Conservation (phyloP, 176 grass and related monocot genomes). For the Oryza punctata region DNA sequence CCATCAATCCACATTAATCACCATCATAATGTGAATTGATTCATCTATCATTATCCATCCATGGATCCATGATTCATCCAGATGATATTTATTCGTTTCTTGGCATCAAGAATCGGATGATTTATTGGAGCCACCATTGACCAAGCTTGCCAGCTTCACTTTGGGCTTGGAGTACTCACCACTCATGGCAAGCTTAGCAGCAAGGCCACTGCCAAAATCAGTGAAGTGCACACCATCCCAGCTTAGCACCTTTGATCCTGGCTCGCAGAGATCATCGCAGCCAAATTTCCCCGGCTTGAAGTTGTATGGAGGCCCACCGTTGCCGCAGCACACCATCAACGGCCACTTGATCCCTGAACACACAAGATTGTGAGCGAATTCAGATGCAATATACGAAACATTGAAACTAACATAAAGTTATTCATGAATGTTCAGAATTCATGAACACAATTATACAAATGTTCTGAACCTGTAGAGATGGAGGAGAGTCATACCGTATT, state of each 20-base stretch:
- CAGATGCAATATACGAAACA: background rate
- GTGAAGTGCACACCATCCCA: slow-evolving; percentile 66
- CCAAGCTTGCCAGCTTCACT: slow-evolving; percentile 59
- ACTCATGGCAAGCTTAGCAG: slow-evolving; percentile 34
- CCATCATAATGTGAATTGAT: background rate
- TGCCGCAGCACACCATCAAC: slow-evolving; percentile 77
- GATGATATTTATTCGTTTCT: background rate
- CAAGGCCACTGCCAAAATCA: slow-evolving; percentile 49
- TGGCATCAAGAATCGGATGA: slow-evolving; percentile 42
- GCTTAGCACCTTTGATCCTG: slow-evolving; percentile 49
- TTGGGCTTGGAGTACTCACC: slow-evolving; percentile 59
- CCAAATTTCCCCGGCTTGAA: slow-evolving; percentile 26
- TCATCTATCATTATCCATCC: slow-evolving; percentile 19
- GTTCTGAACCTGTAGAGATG: background rate
- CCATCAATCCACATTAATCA: background rate
- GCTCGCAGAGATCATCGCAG: slow-evolving; percentile 45
- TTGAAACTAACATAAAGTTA: slow-evolving; percentile 6
- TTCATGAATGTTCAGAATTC: background rate
- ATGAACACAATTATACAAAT: background rate
- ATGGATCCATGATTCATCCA: slow-evolving; percentile 2
- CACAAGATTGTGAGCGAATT: background rate
- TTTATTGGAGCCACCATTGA: slow-evolving; percentile 46
- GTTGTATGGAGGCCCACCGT: slow-evolving; percentile 75
- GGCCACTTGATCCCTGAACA: slow-evolving; percentile 69
- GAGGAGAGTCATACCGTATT: slow-evolving; percentile 62